A percentile compares a stretch with the other conserved stretches of the same genome.
These are phyloP conservation scores for Penicillium thymicola DNA, from an alignment of 2,329 filamentous ascomycete genomes.

Conservation along the genomic window DNA sequence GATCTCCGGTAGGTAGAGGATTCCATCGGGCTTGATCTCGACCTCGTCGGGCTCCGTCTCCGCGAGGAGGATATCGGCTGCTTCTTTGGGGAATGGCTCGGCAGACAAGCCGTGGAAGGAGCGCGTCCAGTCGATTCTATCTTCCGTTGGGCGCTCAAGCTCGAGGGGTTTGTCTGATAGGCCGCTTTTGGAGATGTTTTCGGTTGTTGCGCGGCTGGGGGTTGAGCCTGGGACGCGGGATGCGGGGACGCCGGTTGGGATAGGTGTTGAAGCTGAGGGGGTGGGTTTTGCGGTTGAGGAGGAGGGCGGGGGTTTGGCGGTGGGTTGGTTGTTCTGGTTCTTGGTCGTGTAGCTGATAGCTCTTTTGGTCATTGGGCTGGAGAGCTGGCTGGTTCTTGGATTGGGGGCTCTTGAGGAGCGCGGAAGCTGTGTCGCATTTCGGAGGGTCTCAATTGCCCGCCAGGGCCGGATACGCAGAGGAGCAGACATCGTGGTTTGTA, in stretches of 20 bases:
- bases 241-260: constrained; percentile 13
- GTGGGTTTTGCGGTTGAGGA: constrained; percentile 4
- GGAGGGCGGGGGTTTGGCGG: neutral
- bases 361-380: constrained; percentile 11
- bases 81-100: constrained; percentile 67
- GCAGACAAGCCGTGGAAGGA: constrained; percentile 78
- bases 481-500: constrained; percentile 23
- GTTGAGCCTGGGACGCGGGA: constrained; percentile 22
- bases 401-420: constrained; percentile 12
- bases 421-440: constrained; percentile 8
- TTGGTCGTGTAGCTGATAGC: constrained; percentile 18
- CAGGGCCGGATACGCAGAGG: constrained; percentile 19
- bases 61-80: constrained; percentile 64
- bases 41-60: constrained; percentile 71
- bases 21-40: constrained; percentile 96
- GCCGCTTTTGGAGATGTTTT: constrained; percentile 40
- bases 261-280: constrained; percentile 2
- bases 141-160: constrained; percentile 27
- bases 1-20: constrained; percentile 95
- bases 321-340: constrained; percentile 12
- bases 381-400: neutral
- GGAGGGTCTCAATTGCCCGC: constrained; percentile 19
- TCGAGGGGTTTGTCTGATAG: constrained; percentile 36
- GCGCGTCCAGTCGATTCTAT: constrained; percentile 72
- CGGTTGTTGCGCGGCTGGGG: constrained; percentile 31